phyloP scores from a whole-genome alignment of 768 basidiomycete species.

The Floccularia luteovirens region DNA sequence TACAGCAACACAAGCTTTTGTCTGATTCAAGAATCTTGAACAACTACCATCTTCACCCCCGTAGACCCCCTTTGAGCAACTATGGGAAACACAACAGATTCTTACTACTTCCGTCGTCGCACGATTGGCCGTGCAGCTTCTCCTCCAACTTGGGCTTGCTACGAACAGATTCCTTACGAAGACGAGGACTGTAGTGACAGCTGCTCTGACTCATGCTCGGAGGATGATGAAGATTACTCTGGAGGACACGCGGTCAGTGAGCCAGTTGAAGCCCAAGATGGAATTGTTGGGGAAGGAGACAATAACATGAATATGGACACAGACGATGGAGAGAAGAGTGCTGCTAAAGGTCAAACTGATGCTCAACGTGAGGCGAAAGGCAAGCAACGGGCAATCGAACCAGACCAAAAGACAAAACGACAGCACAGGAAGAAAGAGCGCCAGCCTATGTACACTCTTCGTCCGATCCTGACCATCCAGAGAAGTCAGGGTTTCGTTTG shows the following conservation, averaged over 20 bases:
- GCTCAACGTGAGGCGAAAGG: conserved; percentile 52
- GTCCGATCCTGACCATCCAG: conserved; percentile 83
- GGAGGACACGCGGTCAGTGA: conserved; percentile 15
- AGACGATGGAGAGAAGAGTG: conserved; percentile 39
- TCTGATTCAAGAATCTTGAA: background rate
- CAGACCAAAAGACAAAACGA: conserved; percentile 42
- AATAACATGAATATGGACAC: conserved; percentile 48
- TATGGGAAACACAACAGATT: conserved; percentile 32
- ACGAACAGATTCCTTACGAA: conserved; percentile 80
- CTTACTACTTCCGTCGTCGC: conserved; percentile 58
- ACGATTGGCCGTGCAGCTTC: conserved; percentile 75
- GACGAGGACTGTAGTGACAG: conserved; percentile 56
- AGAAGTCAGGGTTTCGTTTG: conserved; percentile 85
- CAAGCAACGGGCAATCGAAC: conserved; percentile 73
- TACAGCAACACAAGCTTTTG: background rate
- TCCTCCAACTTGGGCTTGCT: conserved; percentile 85
- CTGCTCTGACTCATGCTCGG: conserved; percentile 60
- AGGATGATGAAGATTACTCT: conserved; percentile 64
- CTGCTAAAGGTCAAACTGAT: conserved; percentile 25
- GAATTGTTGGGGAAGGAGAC: conserved; percentile 14
- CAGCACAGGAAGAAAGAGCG: conserved; percentile 50
- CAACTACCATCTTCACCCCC: no score
- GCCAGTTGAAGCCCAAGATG: conserved; percentile 2
- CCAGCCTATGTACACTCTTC: conserved; percentile 50
- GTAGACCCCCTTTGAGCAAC: no score